Percentiles rank a stretch among this genome's conserved stretches.
These are phyloP conservation scores for Mallotus repandus DNA, from an alignment of 441 rosid genomes.

Conservation along the genomic window DNA sequence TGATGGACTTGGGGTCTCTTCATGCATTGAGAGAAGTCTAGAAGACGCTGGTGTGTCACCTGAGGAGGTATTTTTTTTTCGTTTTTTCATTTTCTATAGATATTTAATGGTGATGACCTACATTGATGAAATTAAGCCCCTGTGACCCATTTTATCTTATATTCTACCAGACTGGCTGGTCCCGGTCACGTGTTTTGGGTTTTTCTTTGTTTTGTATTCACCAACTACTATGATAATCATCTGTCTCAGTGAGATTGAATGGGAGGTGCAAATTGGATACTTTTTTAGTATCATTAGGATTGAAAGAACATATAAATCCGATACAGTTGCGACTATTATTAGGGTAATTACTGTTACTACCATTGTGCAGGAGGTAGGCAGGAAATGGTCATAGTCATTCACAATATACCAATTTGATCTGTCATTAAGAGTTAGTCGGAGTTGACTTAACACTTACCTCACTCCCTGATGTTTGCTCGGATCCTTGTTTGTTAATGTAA, in stretches of 20 bases:
- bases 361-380: neutral
- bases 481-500: neutral
- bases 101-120: neutral
- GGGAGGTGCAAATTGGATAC: neutral
- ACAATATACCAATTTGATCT: neutral
- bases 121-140: neutral
- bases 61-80: conserved; percentile 64
- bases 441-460: neutral
- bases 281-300: neutral
- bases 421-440: neutral
- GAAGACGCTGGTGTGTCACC: conserved; percentile 98
- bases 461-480: no score
- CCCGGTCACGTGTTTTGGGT: neutral
- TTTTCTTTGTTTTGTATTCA: neutral
- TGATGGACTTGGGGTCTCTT: conserved; percentile 98
- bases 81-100: no score
- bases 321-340: neutral
- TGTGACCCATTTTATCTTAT: neutral
- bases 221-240: neutral
- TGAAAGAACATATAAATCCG: neutral
- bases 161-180: neutral
- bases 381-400: neutral
- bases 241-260: neutral
- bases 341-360: neutral
- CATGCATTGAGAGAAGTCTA: conserved; percentile 92